Percentiles rank a stretch among this genome's conserved stretches.
phyloP scores from a whole-genome alignment of 371 early-diverging fungal species.

The Nematocida ausubeli region DNA sequence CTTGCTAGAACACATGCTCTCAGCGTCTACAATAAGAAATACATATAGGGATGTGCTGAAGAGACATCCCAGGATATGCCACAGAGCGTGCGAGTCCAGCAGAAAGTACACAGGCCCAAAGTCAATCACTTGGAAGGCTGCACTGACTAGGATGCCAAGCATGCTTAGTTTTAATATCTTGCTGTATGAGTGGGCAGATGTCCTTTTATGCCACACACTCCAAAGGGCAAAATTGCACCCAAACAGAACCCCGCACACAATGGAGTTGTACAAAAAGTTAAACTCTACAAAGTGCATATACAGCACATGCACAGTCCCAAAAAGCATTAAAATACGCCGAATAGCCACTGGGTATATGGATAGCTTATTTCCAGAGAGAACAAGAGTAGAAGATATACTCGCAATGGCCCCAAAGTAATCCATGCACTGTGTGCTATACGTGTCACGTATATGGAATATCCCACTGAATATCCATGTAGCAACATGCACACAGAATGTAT shows the following conservation, averaged over 20 bases:
- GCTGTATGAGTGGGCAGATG: not conserved
- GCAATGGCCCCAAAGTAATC: slow-evolving; percentile 40
- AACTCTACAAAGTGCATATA: slow-evolving; percentile 28
- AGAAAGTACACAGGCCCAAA: slow-evolving; percentile 50
- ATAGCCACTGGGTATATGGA: not conserved
- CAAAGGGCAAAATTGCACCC: not conserved
- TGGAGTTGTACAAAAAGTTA: slow-evolving; percentile 44
- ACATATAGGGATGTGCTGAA: slow-evolving; percentile 6
- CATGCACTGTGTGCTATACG: slow-evolving; percentile 39
- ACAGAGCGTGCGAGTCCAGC: slow-evolving; percentile 43
- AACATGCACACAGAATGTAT: not conserved
- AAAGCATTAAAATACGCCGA: not conserved
- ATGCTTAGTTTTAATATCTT: slow-evolving; percentile 9
- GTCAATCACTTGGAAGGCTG: slow-evolving; percentile 30
- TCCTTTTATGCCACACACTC: not conserved
- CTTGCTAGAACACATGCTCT: no score
- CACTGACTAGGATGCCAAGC: not conserved
- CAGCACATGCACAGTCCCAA: not conserved
- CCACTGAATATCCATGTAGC: slow-evolving; percentile 12
- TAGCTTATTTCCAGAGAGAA: not conserved
- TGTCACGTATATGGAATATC: slow-evolving; percentile 38
- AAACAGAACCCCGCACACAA: slow-evolving; percentile 12
- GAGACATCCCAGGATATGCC: slow-evolving; percentile 40
- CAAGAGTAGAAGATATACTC: slow-evolving; percentile 8
- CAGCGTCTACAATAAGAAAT: slow-evolving; percentile 22